Base-by-base conservation (phyloP, 2,329 filamentous ascomycete genomes). In the Penicillium sp. region DNA sequence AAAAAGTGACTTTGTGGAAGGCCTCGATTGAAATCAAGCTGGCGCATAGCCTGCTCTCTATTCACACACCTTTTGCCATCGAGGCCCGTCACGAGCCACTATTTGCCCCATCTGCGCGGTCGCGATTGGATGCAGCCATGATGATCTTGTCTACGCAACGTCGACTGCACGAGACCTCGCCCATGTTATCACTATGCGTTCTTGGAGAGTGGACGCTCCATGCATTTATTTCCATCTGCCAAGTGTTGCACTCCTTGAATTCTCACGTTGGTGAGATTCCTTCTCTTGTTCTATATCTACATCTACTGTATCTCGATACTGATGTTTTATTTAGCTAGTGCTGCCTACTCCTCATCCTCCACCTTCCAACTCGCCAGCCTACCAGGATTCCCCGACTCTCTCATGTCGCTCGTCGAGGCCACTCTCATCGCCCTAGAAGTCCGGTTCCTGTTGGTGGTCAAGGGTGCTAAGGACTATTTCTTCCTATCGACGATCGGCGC, bases 381-480 rank as follows among this genome's bases (percentile, higher is more conserved):
- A 16, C 68, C 70, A 0, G 71, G 68, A 1, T 56, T 75, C 7
- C 64, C 72, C 4, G 71, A 75, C 22, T 70, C 71, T 0, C 64
- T 76, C 8, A 60, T 75, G 11, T 65, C 68, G 2, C 65, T 75
- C 19, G 67, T 70, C 13, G 73, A 76, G 46, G 64, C 64, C 27
- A 64, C 63, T 16, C 59, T 75, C 2, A 39, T 66, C 14, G 66
- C 65, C 14, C 60, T 76, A 7, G 72, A 75, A 57, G 58, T 56
- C n/a, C 67, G 67, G 3, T 67, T 69, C 14, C 58, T 71, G 3
- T 59, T 71, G 3, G 64, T 76, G 3, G 64, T 72, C 54, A 76
- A 76, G 52, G 73, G 73, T 2, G 72, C 72, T 3, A 76, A 75
- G 44, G 72, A 75, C 39, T 76, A 74, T 57, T 75, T 74, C 54